Conservation (phyloP, 140 eudicot species). For the Oenanthe javanica region DNA sequence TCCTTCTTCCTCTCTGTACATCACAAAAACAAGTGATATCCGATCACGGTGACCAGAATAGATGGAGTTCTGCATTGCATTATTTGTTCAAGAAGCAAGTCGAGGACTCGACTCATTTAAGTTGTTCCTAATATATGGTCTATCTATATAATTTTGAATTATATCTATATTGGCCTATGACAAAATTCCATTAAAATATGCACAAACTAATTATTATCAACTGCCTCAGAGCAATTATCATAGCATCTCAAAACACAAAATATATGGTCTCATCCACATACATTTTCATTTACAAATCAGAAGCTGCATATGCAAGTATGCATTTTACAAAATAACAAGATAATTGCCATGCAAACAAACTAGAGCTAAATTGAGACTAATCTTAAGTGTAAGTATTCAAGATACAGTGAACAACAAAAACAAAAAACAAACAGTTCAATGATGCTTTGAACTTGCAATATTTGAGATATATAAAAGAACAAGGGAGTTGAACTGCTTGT, state of each 20-base stretch:
- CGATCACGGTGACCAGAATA: background rate
- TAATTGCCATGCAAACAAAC: background rate
- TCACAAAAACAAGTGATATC: background rate
- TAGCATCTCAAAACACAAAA: background rate
- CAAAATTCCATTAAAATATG: background rate
- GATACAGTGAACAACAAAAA: constrained; percentile 5
- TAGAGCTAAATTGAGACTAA: background rate
- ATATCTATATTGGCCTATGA: background rate
- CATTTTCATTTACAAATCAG: background rate
- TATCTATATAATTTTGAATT: background rate
- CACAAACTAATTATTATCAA: background rate
- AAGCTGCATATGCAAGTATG: background rate
- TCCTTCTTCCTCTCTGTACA: too few relatives aligned
- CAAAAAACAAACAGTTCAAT: constrained; percentile 9
- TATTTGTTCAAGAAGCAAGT: background rate
- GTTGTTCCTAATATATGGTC: background rate
- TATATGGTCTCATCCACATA: background rate
- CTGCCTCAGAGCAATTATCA: background rate
- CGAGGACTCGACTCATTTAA: background rate
- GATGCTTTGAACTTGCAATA: constrained; percentile 1
- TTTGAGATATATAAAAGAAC: background rate
- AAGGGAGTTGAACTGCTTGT: background rate
- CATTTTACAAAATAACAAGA: background rate
- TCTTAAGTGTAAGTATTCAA: background rate
- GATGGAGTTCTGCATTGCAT: background rate